Evolutionary conservation across 345 rosid species (phyloP), one percentile per base, ranked within the genome.

Genomic region (Microthlaspi erraticum): DNA sequence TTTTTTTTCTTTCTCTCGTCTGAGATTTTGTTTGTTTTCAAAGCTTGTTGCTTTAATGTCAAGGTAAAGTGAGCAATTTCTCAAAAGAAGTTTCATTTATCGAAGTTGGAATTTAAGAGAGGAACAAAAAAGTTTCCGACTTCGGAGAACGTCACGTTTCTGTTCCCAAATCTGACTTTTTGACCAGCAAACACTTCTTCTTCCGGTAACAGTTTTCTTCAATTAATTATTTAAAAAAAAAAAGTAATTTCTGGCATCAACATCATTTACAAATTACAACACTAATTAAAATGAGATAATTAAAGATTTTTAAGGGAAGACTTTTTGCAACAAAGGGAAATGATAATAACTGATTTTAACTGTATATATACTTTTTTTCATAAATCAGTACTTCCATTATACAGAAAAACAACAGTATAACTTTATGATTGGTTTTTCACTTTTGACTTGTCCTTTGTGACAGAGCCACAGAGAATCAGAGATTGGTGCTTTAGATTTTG

Each of bases 41-140:
- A 55, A 56, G 79, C 32, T 55, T 75, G 76, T 77, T 77, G 80
- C 80, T 77, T 77, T 77, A 65, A 50, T 76, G 72, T 63, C 75
- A 70, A 76, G 79, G 76, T 76, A 70, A 76, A 76, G 79, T 76
- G 55, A 29, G 3, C 54, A 26, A 26, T 26, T 26, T 26, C 29
- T 5, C 6, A 54, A 34, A 48, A 49, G 2, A 45, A 58, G 1
- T 0, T 37, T 11, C 6, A 18, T 74, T 74, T 74, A 65, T 66
- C 29, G 69, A 58, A 23, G 20, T 57, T 32, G 37, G 59, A 56
- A 29, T 73, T 65, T 37, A 7, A 26, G 29, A 26, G 29, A 26
- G 29, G 4, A 26, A 26, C 12, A n/a, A 13, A 52, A 23, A 14
- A 48, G 34, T 10, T 32, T 33, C 2, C 9, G 19, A 29, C 33